Conservation (phyloP, 441 rosid genomes). For the Syzygium malaccense region DNA sequence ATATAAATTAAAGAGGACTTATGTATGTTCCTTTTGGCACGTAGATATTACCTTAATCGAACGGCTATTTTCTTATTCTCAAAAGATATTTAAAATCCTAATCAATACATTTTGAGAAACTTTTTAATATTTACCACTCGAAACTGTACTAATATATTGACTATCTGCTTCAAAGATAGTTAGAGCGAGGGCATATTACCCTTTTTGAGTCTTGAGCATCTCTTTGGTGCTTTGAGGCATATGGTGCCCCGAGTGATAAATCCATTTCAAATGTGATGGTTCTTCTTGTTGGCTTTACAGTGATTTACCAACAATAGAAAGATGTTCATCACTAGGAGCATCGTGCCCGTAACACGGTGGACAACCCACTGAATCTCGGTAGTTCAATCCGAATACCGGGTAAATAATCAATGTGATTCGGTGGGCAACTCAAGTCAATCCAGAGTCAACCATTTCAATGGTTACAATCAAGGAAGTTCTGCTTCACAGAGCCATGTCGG, state of each 20-base stretch:
- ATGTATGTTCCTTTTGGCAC: fast-evolving
- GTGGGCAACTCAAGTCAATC: not conserved
- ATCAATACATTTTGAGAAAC: not conserved
- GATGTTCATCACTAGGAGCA: not conserved
- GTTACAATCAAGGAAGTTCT: not conserved
- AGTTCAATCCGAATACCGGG: not conserved
- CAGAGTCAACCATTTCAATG: not conserved
- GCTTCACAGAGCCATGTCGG: not conserved
- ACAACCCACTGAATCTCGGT: not conserved
- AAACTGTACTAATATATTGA: not conserved
- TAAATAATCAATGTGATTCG: not conserved
- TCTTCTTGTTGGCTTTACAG: not conserved
- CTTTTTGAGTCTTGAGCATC: not conserved
- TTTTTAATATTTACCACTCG: not conserved
- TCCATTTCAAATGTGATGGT: not conserved
- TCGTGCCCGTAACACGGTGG: not conserved
- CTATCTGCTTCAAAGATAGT: not conserved
- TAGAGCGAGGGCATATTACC: not conserved
- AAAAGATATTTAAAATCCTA: not conserved
- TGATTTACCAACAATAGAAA: not conserved
- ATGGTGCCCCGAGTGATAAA: fast-evolving
- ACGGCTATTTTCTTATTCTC: not conserved
- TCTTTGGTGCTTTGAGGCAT: not conserved
- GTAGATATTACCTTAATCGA: not conserved
- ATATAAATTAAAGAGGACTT: not conserved